Percentiles rank a stretch among this genome's conserved stretches.
phyloP scores from a whole-genome alignment of 2,329 filamentous ascomycete genomes.

The Graphiopsis chlorocephala region DNA sequence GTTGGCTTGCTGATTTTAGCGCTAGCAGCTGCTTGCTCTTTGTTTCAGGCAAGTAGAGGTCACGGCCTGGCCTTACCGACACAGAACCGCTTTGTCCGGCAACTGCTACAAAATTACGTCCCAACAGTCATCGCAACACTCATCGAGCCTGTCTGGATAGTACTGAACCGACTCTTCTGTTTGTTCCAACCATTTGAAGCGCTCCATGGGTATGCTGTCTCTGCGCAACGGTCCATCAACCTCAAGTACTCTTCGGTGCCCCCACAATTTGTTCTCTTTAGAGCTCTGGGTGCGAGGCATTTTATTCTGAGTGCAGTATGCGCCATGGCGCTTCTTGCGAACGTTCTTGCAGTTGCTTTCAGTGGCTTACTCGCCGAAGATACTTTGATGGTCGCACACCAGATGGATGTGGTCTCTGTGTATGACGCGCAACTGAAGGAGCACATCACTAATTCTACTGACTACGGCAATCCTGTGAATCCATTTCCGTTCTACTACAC shows the following conservation, averaged over 20 bases:
- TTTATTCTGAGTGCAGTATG: slow-evolving; percentile 50
- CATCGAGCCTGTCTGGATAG: slow-evolving; percentile 56
- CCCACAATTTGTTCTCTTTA: slow-evolving; percentile 50
- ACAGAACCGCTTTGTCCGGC: slow-evolving; percentile 35
- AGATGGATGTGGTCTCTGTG: neutral
- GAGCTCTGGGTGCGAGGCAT: slow-evolving; percentile 47
- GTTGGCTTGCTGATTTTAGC: neutral
- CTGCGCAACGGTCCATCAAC: slow-evolving; percentile 34
- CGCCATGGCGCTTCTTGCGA: slow-evolving; percentile 48
- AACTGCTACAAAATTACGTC: slow-evolving; percentile 50
- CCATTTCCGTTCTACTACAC: slow-evolving; percentile 43
- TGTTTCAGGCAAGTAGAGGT: neutral
- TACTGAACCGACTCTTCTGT: slow-evolving; percentile 54
- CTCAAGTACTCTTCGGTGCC: slow-evolving; percentile 56
- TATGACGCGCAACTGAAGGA: neutral
- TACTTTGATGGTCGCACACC: slow-evolving; percentile 18
- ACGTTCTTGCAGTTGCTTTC: slow-evolving; percentile 54
- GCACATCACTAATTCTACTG: neutral
- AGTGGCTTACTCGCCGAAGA: slow-evolving; percentile 51
- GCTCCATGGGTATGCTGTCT: slow-evolving; percentile 42
- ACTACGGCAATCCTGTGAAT: slow-evolving; percentile 14
- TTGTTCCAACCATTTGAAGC: slow-evolving; percentile 56
- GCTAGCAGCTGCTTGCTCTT: no score
- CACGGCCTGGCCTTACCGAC: slow-evolving; percentile 39
- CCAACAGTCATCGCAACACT: slow-evolving; percentile 56